Evolutionary conservation across 768 basidiomycete genomes (phyloP), one percentile per base, ranked within the genome.

Genomic region (Pisolithus microcarpus): DNA sequence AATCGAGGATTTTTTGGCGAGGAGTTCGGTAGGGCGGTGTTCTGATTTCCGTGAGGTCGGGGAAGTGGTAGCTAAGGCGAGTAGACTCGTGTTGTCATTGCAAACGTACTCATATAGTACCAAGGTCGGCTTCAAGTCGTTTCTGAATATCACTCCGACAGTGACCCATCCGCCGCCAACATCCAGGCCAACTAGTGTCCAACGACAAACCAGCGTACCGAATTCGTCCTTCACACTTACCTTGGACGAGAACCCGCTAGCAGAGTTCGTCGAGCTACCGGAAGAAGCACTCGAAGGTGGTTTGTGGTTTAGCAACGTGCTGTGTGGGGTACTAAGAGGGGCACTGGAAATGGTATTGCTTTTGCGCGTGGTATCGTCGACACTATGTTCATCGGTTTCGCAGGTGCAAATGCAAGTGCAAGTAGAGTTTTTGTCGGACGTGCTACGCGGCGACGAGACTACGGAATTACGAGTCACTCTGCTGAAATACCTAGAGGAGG

Each of bases 381-480:
- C 48, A 45, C 52, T 43, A 52, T 51, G 5, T 56, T 61, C 43
- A 54, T 44, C 45, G 44, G 13, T 58, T n/a, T 39, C 47, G 43
- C 65, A 97, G 95, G 84, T 97, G 26, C 95, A 98, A 67, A 87
- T 97, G 79, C 94, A 95, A 65, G 93, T 94, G 18, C 87, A 92
- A 53, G 85, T 81, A 10, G 80, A 82, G 40, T 97, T 98, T 66
- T 61, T 95, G 19, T 91, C 91, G 2, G 96, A 99, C 61, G 83
- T 86, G 5, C 74, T 98, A 56, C 76, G 91, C 53, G 96, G 96
- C 4, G 96, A 97, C 61, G 95, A 97, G 61, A 82, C 73, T 56
- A 98, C 95, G 21, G 95, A 96, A 67, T 86, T 99, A 57, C 79
- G 87, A 46, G 95, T 99, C 49, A 87, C 81, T 58, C 71, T 99